Evolutionary conservation across 352 stramenopile species (phyloP), one percentile per base, ranked within the genome.

Genomic region (Thalassiosira mediterranea): DNA sequence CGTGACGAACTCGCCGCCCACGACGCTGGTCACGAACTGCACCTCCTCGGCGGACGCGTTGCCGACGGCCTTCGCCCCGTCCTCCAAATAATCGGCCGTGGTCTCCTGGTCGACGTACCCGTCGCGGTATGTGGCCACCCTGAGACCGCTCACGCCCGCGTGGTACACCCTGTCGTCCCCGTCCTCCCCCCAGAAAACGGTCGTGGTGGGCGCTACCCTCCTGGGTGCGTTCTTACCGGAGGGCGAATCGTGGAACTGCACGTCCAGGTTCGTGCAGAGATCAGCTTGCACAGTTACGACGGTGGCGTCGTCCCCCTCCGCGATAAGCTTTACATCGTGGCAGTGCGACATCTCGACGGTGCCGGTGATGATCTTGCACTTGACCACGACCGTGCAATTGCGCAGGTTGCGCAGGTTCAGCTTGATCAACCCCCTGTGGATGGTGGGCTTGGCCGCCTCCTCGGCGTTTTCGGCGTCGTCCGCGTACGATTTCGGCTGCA

Each of bases 271-370:
- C 17, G 85, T 59, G 68, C 84, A 92, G 8, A 95, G 65, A 86
- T 95, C 90, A n/a, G 72, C 76, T 79, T 95, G 90, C 34, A 94
- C 67, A 11, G 89, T 95, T 7, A 81, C 75, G 15, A 93, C 67
- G 17, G 77, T 87, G 15, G 79, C 80, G 48, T 88, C 75, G 26
- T 79, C 67, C 59, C 87, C 83, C 15, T 74, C 54, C 1, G 86
- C 46, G 15, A 79, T 64, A 7, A 93, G 38, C 2, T 64, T 72
- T 0, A 93, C 29, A 63, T 91, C 87, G 13, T 78, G 68, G 44
- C 87, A 93, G 64, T 90, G 76, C 38, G 66, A 86, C 38, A 91
- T 68, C 67, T 93, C 87, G 1, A 93, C 44, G 11, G 81, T 88
- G 37, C 84, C 81, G 26, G 87, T 90, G 72, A 93, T 93, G 25